Base-by-base conservation (phyloP, 1,284 basidiomycete species). In the Cryptococcus sp. region DNA sequence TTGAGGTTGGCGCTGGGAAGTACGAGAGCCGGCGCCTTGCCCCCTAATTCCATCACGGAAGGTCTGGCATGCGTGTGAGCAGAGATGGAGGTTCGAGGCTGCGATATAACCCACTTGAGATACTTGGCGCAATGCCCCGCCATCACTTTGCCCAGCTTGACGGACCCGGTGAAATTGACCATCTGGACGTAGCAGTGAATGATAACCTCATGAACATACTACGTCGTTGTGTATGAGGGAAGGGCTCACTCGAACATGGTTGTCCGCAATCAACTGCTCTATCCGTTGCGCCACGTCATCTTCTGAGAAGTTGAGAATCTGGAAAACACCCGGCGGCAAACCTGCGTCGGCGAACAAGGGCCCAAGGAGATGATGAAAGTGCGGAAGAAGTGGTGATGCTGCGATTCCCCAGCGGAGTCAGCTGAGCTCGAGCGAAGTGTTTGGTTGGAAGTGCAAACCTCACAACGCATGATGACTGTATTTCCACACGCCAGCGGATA, bases 1-100 rank as follows among this genome's bases (percentile, higher is more conserved):
- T 81, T 70, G 20, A 88, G 72, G 67, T 88, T 82, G 1, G 88
- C 88, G 58, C 86, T 85, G 16, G 84, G 79, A 4, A 87, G 77
- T 1, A 89, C 74, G 48, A 82, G 72, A 10, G 78, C 70, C 0
- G 81, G 79, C 0, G 80, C 76, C 57, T 82, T 81, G 13, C 81
- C 81, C 10, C 81, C 81, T 8, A 82, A 70, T 59, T 82, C 81
- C 54, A 82, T 68, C 5, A 79, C 38, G 16, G 66, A 65, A 11
- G 72, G 72, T 55, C 67, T 69, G 42, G 8, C 30, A 13, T n/a
- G 8, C 15, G 4, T n/a, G 10, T 45, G 5, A 45, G 42, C 42
- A 5, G 15, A 19, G 45, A 15, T 17, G 17, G n/a, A n/a, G n/a
- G 15, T 43, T 25, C 13, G 20, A 41, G 50, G 35, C 19, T 19